phyloP scores from a whole-genome alignment of 1,284 basidiomycete genomes.

The Cutaneotrichosporon sp. region DNA sequence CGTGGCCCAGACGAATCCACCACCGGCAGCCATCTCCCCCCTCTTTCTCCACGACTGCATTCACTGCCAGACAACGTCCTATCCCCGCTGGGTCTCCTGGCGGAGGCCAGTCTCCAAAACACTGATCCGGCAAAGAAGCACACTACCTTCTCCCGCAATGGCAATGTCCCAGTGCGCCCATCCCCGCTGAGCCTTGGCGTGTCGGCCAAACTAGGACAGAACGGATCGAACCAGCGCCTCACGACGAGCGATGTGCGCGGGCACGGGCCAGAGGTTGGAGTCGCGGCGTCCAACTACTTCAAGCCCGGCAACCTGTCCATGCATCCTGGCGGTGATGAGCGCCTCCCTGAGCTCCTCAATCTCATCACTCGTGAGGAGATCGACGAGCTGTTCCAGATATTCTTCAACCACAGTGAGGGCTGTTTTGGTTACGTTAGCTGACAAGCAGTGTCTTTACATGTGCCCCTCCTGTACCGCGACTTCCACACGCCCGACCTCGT shows the following conservation, averaged over 20 bases:
- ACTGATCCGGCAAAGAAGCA: slow-evolving; percentile 54
- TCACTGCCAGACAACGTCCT: slow-evolving; percentile 85
- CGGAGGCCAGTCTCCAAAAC: slow-evolving; percentile 86
- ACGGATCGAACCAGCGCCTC: slow-evolving; percentile 28
- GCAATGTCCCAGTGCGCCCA: slow-evolving; percentile 32
- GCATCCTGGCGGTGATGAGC: slow-evolving; percentile 18
- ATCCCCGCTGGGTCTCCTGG: slow-evolving; percentile 84
- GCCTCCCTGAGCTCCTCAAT: slow-evolving; percentile 75
- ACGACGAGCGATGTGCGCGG: slow-evolving; percentile 44
- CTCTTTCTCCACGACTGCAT: slow-evolving; percentile 72
- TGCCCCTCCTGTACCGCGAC: slow-evolving; percentile 67
- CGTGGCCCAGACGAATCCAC: slow-evolving; percentile 17
- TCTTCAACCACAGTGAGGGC: slow-evolving; percentile 54
- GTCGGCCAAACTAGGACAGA: slow-evolving; percentile 14
- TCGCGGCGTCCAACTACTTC: slow-evolving; percentile 90
- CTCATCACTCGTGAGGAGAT: slow-evolving; percentile 82
- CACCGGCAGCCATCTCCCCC: slow-evolving; percentile 37
- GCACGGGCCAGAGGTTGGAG: slow-evolving; percentile 47
- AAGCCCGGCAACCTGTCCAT: slow-evolving; percentile 69
- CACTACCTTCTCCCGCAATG: slow-evolving; percentile 18
- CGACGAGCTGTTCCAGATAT: slow-evolving; percentile 88
- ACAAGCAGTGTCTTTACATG: slow-evolving; percentile 43
- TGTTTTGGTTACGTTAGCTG: neutral
- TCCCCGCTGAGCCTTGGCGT: slow-evolving; percentile 36
- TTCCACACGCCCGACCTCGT: slow-evolving; percentile 91